Percentiles rank a stretch among this genome's conserved stretches.
Evolutionary conservation across 2,329 filamentous ascomycete genomes (phyloP).

Genomic region (Arthroderma uncinatum): DNA sequence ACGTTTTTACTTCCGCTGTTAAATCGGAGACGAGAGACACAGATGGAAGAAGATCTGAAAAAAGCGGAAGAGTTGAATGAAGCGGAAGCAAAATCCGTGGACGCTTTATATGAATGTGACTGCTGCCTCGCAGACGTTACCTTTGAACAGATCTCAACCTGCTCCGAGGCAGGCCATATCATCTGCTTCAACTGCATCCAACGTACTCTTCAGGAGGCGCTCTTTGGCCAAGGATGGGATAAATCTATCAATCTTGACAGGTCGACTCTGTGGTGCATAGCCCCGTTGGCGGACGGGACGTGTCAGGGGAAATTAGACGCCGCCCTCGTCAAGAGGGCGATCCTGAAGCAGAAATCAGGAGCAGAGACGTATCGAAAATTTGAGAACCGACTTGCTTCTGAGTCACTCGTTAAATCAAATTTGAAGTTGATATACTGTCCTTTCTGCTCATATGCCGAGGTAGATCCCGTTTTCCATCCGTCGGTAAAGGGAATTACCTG

Average conservation of each 20-base stretch:
- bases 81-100: constrained; percentile 31
- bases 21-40: constrained; percentile 25
- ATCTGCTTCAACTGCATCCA: constrained; percentile 62
- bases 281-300: constrained; percentile 53
- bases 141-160: constrained; percentile 39
- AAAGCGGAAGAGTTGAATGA: constrained; percentile 35
- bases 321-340: constrained; percentile 59
- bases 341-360: constrained; percentile 58
- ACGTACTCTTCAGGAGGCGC: constrained; percentile 68
- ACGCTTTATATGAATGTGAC: constrained; percentile 39
- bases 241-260: constrained; percentile 62
- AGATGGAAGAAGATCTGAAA: constrained; percentile 28
- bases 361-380: constrained; percentile 62
- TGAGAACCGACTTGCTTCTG: constrained; percentile 66
- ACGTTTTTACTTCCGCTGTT: constrained; percentile 30
- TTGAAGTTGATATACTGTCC: constrained; percentile 73
- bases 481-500: constrained; percentile 42
- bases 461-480: constrained; percentile 63
- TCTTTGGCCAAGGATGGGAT: constrained; percentile 88
- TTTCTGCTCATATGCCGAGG: constrained; percentile 83
- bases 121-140: constrained; percentile 39
- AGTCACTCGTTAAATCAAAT: constrained; percentile 60
- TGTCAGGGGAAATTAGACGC: constrained; percentile 65
- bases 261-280: constrained; percentile 73
- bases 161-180: constrained; percentile 34